Conservation (phyloP, 208 protist species). For the Angomonas ambiguus region DNA sequence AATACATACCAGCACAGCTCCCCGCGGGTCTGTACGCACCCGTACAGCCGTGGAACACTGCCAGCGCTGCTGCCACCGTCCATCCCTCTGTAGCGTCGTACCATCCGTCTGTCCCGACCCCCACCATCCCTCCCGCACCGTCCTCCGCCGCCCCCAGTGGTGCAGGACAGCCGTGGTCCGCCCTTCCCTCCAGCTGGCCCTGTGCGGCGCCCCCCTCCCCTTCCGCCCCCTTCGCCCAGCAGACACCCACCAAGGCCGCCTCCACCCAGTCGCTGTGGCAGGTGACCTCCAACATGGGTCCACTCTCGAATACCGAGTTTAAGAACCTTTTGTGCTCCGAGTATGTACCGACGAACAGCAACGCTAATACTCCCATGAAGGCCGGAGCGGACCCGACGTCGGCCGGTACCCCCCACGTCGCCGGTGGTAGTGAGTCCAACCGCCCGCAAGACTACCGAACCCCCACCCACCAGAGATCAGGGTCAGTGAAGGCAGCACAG, state of each 20-base stretch:
- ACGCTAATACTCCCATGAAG: background rate
- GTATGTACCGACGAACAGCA: conserved; percentile 27
- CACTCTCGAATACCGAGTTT: conserved; percentile 39
- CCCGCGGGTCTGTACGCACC: background rate
- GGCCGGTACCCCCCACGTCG: background rate
- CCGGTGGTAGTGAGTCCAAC: background rate
- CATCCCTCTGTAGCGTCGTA: no score
- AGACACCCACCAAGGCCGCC: background rate
- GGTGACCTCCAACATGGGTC: conserved; percentile 7
- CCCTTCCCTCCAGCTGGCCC: conserved; percentile 5
- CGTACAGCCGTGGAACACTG: background rate
- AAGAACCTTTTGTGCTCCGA: conserved; percentile 61
- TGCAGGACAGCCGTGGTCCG: background rate
- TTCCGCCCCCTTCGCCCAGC: background rate
- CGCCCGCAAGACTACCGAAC: background rate
- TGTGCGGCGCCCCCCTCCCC: background rate
- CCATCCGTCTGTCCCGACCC: no score
- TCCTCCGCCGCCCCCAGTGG: background rate
- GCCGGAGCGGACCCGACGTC: background rate
- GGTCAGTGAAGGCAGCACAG: background rate
- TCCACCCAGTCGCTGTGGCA: conserved; percentile 4
- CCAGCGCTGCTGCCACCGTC: background rate
- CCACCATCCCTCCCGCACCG: background rate
- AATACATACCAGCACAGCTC: background rate
- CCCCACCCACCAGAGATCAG: conserved; percentile 1